A percentile compares a stretch with the other conserved stretches of the same genome.
Conservation (phyloP, 2,329 filamentous ascomycete species). For the Exophiala sp. region DNA sequence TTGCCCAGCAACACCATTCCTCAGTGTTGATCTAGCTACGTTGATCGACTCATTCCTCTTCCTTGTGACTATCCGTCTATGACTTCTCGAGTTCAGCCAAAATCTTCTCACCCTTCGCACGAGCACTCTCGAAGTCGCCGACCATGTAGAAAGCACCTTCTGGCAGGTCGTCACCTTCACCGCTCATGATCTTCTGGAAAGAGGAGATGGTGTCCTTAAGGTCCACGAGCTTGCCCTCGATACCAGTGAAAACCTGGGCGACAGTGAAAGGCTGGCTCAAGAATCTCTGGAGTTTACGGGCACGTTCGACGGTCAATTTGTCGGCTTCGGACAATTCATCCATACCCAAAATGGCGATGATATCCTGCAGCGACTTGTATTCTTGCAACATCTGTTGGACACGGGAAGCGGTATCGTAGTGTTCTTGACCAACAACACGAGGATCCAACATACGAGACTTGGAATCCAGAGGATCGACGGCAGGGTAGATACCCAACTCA, state of each 20-base stretch:
- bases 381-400: conserved; percentile 99
- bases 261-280: conserved; percentile 98
- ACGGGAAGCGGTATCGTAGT: conserved; percentile 90
- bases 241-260: conserved; percentile 67
- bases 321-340: conserved; percentile 98
- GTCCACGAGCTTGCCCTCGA: conserved; percentile 95
- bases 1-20: too few species aligned
- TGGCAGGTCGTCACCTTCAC: conserved; percentile 92
- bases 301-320: conserved; percentile 99
- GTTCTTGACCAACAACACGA: conserved; percentile 95
- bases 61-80: conserved; percentile 34
- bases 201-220: conserved; percentile 96
- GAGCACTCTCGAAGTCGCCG: conserved; percentile 88
- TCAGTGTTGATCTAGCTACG: neutral
- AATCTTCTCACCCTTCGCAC: conserved; percentile 99
- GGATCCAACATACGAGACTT: conserved; percentile 99
- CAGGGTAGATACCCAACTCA: conserved; percentile 99
- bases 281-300: conserved; percentile 99
- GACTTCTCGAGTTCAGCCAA: conserved; percentile 80
- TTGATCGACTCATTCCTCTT: conserved; percentile 4
- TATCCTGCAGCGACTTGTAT: conserved; percentile 99
- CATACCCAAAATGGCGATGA: conserved; percentile 99
- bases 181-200: conserved; percentile 95
- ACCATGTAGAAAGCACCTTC: conserved; percentile 98
- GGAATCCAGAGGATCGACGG: conserved; percentile 98